Conservation (phyloP, 768 basidiomycete genomes). For the Lyophyllum atratum region DNA sequence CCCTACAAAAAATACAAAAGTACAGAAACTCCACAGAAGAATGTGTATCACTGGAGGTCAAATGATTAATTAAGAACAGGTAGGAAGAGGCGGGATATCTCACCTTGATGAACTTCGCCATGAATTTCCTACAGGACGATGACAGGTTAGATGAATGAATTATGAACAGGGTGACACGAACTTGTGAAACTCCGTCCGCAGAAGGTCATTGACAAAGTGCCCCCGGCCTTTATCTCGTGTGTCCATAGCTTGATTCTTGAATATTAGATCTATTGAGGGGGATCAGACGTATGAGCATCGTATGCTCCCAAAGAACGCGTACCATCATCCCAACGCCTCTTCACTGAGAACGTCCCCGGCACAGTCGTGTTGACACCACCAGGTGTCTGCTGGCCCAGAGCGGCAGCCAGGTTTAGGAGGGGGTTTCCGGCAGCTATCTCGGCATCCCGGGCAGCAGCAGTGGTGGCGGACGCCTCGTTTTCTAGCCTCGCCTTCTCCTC, state of each 20-base stretch:
- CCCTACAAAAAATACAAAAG: constrained; percentile 12
- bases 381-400: constrained; percentile 73
- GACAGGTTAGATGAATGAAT: constrained; percentile 1
- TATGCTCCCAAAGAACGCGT: constrained; percentile 22
- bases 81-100: not conserved
- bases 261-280: constrained; percentile 76
- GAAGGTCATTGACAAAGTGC: constrained; percentile 93
- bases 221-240: constrained; percentile 62
- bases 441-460: constrained; percentile 66
- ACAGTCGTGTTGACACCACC: constrained; percentile 69
- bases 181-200: constrained; percentile 95
- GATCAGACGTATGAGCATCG: constrained; percentile 2
- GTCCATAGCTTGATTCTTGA: constrained; percentile 95
- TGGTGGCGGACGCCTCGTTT: constrained; percentile 64
- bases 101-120: constrained; percentile 90
- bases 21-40: constrained; percentile 3
- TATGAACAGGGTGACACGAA: constrained; percentile 37
- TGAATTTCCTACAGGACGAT: constrained; percentile 71
- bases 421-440: constrained; percentile 90
- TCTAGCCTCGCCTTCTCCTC: constrained; percentile 89
- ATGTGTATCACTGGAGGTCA: constrained; percentile 2
- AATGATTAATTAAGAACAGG: not conserved
- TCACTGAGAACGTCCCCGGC: constrained; percentile 87
- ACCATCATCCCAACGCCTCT: constrained; percentile 96
- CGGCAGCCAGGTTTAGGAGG: constrained; percentile 87